Evolutionary conservation across 2,329 filamentous ascomycete genomes (phyloP).

Genomic region (Penicillium sp.): DNA sequence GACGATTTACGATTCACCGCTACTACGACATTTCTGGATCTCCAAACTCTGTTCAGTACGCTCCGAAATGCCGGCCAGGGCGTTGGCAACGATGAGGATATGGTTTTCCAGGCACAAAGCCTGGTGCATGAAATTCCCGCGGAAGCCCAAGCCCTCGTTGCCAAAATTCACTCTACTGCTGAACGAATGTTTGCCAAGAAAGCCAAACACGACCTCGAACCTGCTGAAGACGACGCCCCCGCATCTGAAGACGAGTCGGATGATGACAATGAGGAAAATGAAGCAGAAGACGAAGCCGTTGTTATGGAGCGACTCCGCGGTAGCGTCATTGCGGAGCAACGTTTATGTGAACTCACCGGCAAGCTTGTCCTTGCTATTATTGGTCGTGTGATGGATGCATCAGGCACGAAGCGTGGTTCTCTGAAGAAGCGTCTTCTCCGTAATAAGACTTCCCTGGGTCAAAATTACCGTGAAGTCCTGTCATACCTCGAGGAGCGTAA

Average conservation of each 20-base stretch:
- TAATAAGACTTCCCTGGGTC: conserved; percentile 79
- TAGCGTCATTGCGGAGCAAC: conserved; percentile 78
- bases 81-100: conserved; percentile 46
- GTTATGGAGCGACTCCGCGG: conserved; percentile 62
- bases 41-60: conserved; percentile 78
- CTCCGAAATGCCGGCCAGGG: conserved; percentile 59
- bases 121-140: conserved; percentile 72
- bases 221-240: conserved; percentile 72
- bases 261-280: conserved; percentile 40
- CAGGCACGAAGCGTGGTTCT: conserved; percentile 63
- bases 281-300: conserved; percentile 41
- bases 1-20: conserved; percentile 79
- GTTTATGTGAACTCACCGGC: conserved; percentile 80
- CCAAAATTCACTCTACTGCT: conserved; percentile 75
- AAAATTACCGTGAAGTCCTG: conserved; percentile 84
- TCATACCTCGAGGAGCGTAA: conserved; percentile 76
- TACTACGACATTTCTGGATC: conserved; percentile 77
- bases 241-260: conserved; percentile 65
- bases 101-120: conserved; percentile 60
- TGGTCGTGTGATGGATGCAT: conserved; percentile 72
- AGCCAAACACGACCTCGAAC: conserved; percentile 50
- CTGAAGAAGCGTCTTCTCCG: conserved; percentile 73
- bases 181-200: conserved; percentile 80
- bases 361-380: conserved; percentile 83
- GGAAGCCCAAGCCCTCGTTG: conserved; percentile 67